phyloP scores from a whole-genome alignment of 306 rosid species.

The Cicer judaicum region DNA sequence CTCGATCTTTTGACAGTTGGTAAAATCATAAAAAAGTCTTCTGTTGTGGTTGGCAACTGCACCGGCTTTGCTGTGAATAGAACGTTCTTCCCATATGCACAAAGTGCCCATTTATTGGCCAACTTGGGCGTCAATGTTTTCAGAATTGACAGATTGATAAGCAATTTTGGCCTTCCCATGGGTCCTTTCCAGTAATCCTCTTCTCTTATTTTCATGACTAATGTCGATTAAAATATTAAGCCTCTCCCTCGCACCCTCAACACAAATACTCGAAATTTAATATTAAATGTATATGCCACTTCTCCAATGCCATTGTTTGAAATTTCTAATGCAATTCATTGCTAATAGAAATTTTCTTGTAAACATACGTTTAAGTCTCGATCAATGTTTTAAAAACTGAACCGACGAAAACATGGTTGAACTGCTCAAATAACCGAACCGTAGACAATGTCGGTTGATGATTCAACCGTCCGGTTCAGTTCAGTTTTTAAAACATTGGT shows the following conservation, averaged over 20 bases:
- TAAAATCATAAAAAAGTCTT: conserved; percentile 82
- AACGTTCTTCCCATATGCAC: conserved; percentile 89
- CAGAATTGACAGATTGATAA: conserved; percentile 80
- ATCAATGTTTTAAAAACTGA: no score
- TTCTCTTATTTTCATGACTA: conserved; percentile 46
- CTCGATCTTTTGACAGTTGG: conserved; percentile 88
- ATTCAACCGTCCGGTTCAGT: no score
- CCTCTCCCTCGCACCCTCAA: background rate
- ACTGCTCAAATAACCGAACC: no score
- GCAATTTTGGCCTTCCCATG: conserved; percentile 83
- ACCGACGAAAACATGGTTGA: no score
- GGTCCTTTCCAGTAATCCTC: conserved; percentile 92
- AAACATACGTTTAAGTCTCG: background rate
- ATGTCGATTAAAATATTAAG: conserved; percentile 23
- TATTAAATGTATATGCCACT: conserved; percentile 5
- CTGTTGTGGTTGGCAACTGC: conserved; percentile 97
- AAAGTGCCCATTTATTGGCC: conserved; percentile 72
- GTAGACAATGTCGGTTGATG: no score
- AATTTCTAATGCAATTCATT: conserved; percentile 16
- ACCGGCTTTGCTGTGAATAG: conserved; percentile 96
- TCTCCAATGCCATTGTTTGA: conserved; percentile 8
- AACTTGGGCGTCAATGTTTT: conserved; percentile 80
- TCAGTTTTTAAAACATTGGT: no score
- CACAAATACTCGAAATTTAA: background rate
- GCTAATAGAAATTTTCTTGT: conserved; percentile 15